Percentiles rank a stretch among this genome's conserved stretches.
Evolutionary conservation across 2,329 filamentous ascomycete genomes (phyloP).

Genomic region (Dryadomyces quercivorus): DNA sequence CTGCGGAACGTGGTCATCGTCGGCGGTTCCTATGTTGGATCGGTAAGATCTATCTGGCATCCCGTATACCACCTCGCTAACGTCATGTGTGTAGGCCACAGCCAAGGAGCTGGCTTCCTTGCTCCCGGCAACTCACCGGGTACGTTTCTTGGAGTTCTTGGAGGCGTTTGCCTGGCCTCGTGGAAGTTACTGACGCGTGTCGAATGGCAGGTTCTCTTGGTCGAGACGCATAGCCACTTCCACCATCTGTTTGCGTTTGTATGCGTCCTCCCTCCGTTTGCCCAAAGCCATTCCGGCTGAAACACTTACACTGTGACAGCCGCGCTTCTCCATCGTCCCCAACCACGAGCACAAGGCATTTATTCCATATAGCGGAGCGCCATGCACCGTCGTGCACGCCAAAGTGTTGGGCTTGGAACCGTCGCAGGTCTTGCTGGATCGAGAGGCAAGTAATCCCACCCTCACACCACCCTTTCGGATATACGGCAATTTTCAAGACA

Average conservation of each 20-base stretch:
- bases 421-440: background rate
- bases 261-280: constrained; percentile 33
- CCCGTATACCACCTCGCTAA: background rate
- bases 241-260: constrained; percentile 46
- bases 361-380: background rate
- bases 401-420: background rate
- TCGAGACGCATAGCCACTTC: constrained; percentile 50
- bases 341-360: constrained; percentile 9
- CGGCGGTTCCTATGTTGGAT: constrained; percentile 10
- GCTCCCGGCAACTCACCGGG: constrained; percentile 16
- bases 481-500: background rate
- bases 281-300: constrained; percentile 33
- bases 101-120: background rate
- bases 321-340: constrained; percentile 3
- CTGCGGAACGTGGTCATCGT: constrained; percentile 8
- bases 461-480: background rate
- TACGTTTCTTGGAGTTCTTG: constrained; percentile 33
- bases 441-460: background rate
- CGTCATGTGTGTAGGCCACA: background rate
- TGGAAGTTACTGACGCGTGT: too few relatives aligned
- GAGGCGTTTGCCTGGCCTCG: too few relatives aligned
- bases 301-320: constrained; percentile 30
- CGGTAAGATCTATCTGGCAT: background rate
- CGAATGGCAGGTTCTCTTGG: constrained; percentile 33
- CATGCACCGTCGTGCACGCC: background rate